Base-by-base conservation (phyloP, 2,329 filamentous ascomycete species). In the Fusarium sp. region DNA sequence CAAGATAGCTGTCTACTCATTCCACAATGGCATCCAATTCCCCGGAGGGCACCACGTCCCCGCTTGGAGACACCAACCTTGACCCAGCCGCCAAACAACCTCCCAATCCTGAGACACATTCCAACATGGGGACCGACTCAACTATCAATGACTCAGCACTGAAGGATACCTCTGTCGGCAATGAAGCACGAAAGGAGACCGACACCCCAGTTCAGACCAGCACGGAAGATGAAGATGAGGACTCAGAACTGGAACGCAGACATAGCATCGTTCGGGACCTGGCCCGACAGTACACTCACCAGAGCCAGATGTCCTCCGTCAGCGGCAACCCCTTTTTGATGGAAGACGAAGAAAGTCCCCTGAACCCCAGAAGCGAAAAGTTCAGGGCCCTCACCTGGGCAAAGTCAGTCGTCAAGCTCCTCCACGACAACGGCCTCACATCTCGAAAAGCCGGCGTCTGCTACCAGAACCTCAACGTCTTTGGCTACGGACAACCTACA, bases 401-500 rank as follows among this genome's bases (percentile, higher is more conserved):
- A n/a, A 76, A 76, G 9, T 62, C 75, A 1, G 57, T 77, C n/a
- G 59, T 74, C 5, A 74, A 69, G 18, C 35, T 77, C 2, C 61
- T 72, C 1, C 62, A 66, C 7, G 75, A 77, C 9, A 67, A 64
- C 13, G 68, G 70, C 2, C 58, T 77, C 3, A 56, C 66, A 0
- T 37, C 64, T 1, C 74, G 71, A 1, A 76, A 76, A n/a, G 86
- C 88, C 0, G 91, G 92, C 31, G 85, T 93, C 34, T 85, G 87
- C 37, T 93, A 91, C 81, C 87, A 88, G 79, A 87, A 92, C 74
- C 83, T 93, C 60, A 92, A 88, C 69, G 89, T 92, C 6, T 90
- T 90, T 76, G 91, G 91, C n/a, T 93, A 88, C 76, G 91, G 91
- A n/a, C 87, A 87, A 50, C 84, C 89, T 0, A 92, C 91, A 0